Evolutionary conservation across 2,329 filamentous ascomycete species (phyloP).

Genomic region (Plenodomus lindquistii): DNA sequence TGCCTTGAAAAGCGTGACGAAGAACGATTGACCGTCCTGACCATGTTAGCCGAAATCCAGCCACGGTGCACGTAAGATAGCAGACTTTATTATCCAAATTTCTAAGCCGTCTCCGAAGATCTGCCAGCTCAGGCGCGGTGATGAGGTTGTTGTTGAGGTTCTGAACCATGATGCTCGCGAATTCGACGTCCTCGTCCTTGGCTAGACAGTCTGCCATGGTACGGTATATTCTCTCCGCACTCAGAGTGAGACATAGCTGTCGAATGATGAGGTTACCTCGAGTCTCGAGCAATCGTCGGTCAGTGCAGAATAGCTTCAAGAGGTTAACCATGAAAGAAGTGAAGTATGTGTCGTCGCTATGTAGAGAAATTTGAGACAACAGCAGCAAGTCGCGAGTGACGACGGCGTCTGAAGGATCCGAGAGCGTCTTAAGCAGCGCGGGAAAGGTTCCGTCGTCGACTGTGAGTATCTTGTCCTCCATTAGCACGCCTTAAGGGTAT

Average conservation of each 20-base stretch:
- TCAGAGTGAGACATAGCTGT: conserved; percentile 89
- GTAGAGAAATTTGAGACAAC: conserved; percentile 91
- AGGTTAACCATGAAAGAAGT: conserved; percentile 98
- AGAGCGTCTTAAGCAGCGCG: conserved; percentile 91
- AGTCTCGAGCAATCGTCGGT: conserved; percentile 86
- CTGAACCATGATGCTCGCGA: conserved; percentile 99
- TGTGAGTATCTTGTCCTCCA: conserved; percentile 60
- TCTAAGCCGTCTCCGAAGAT: conserved; percentile 84
- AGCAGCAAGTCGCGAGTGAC: conserved; percentile 93
- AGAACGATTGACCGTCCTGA: conserved; percentile 88
- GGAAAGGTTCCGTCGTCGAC: conserved; percentile 98
- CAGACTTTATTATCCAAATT: conserved; percentile 77
- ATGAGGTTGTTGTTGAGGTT: conserved; percentile 99
- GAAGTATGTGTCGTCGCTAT: conserved; percentile 97
- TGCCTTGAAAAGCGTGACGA: conserved; percentile 89
- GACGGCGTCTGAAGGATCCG: conserved; percentile 91
- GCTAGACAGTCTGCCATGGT: conserved; percentile 96
- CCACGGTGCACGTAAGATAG: conserved; percentile 48
- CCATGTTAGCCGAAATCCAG: conserved; percentile 36
- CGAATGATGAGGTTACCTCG: conserved; percentile 95
- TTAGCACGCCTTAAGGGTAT: conserved; percentile 3
- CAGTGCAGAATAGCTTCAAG: conserved; percentile 91
- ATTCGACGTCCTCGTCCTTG: conserved; percentile 97
- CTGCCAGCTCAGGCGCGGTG: conserved; percentile 89
- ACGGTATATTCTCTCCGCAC: conserved; percentile 91